Percentiles rank a stretch among this genome's conserved stretches.
phyloP scores from a whole-genome alignment of 2,329 filamentous ascomycete genomes.

The Fusarium scirpi region DNA sequence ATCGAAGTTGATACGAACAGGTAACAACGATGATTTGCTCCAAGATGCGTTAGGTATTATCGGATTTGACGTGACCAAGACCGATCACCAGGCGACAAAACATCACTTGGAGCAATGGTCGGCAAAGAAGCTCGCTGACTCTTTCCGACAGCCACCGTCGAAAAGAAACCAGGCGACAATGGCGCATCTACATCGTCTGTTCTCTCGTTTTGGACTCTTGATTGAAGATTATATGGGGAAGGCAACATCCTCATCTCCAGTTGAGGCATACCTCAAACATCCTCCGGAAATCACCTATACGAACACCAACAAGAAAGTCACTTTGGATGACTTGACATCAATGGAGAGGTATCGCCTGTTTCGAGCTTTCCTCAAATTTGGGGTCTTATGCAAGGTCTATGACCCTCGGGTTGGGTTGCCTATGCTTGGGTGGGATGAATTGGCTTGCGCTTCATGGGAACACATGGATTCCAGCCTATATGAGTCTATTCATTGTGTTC shows the following conservation, averaged over 20 bases:
- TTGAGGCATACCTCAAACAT: conserved; percentile 8
- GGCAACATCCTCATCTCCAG: conserved; percentile 7
- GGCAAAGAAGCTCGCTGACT: no score
- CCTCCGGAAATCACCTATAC: conserved; percentile 1
- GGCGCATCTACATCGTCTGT: neutral
- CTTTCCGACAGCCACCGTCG: no score
- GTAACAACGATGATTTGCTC: neutral
- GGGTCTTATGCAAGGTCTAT: neutral
- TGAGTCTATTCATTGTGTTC: neutral
- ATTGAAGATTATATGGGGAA: conserved; percentile 35
- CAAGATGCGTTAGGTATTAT: conserved; percentile 8
- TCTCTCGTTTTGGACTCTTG: conserved; percentile 13
- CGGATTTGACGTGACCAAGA: neutral
- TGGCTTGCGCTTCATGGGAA: neutral
- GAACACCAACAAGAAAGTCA: neutral
- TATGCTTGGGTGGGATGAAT: no score
- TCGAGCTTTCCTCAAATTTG: neutral
- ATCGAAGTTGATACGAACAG: neutral
- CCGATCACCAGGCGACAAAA: no score
- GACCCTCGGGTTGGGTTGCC: neutral
- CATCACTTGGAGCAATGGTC: no score
- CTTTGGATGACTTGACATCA: neutral
- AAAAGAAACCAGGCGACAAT: no score
- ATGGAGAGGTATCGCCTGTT: neutral
- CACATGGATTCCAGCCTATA: neutral